Conservation (phyloP, 2,329 filamentous ascomycete species). For the Huntiella bhutanensis region DNA sequence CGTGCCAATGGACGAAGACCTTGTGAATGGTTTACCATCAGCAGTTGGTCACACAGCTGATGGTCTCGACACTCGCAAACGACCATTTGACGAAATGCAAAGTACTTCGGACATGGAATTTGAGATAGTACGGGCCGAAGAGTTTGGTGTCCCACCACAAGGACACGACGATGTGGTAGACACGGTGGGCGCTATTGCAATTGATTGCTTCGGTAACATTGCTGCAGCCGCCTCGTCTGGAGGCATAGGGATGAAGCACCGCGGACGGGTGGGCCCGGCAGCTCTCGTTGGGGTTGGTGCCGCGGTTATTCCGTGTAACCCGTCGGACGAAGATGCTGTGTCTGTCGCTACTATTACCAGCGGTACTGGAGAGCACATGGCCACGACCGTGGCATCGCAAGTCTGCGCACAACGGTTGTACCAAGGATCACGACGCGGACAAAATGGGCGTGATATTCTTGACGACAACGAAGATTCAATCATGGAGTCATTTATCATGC, state of each 20-base stretch:
- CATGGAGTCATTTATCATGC: slow-evolving; percentile 55
- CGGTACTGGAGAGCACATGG: slow-evolving; percentile 95
- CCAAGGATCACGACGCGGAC: slow-evolving; percentile 41
- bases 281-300: slow-evolving; percentile 84
- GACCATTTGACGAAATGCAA: slow-evolving; percentile 1
- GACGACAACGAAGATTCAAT: slow-evolving; percentile 61
- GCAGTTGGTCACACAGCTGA: background rate
- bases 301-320: slow-evolving; percentile 62
- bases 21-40: background rate
- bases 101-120: background rate
- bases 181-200: slow-evolving; percentile 87
- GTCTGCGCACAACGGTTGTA: slow-evolving; percentile 76
- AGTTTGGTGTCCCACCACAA: slow-evolving; percentile 1
- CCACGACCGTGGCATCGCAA: slow-evolving; percentile 77
- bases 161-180: slow-evolving; percentile 50
- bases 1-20: background rate
- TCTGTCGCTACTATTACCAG: slow-evolving; percentile 75
- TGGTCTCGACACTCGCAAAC: slow-evolving; percentile 2
- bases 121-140: background rate
- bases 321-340: slow-evolving; percentile 46
- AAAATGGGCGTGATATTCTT: slow-evolving; percentile 40
- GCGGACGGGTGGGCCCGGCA: slow-evolving; percentile 76
- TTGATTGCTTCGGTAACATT: slow-evolving; percentile 71
- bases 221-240: slow-evolving; percentile 92
- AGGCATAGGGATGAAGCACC: slow-evolving; percentile 96